Evolutionary conservation across 495 filamentous ascomycete species (phyloP), one percentile per base, ranked within the genome.

Genomic region (Penicillium longicatenatum): DNA sequence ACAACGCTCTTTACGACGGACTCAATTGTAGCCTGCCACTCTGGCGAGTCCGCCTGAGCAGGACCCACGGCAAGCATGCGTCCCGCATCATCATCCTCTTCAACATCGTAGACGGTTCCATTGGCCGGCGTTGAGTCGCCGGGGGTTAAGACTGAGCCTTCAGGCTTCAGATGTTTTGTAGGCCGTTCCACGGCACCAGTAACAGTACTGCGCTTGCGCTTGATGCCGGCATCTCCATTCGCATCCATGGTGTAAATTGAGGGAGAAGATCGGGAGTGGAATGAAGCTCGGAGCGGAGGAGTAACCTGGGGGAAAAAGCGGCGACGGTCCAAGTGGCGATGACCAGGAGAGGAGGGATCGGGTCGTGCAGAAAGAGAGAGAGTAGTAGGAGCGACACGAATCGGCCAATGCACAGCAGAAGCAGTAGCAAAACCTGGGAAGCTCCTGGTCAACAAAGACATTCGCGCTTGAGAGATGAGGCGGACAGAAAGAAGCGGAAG

Each of bases 21-120:
- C 77, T 98, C 92, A 60, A 99, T 96, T 3, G 93, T 97, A 12
- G 85, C 88, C 70, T 98, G 95, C 94, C 94, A 99, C 74, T 98
- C 95, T 26, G 89, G 91, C 9, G 91, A 93, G 63, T 98, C 93
- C 39, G 90, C 84, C 31, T 85, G 78, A 2, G 83, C 81, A 47
- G 80, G 70, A 6, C 72, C 69, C 58, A 81, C 64, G 6, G 76
- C 58, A 43, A 81, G 48, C 35, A 75, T 48, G 17, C 66, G 68
- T 8, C 63, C 61, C 16, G 75, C 70, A 48, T 82, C 81, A 11
- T 73, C 70, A 8, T 82, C 79, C 46, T 76, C 75, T 52, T 83
- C 78, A 41, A 79, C 64, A 58, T 78, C 68, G 52, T 80, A 79
- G 45, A 77, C 73, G 14, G 75, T 72, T 50, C 75, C 80, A 60